These are phyloP conservation scores for Dalbergia cultrata DNA, from an alignment of 306 rosid species.

Conservation along the genomic window DNA sequence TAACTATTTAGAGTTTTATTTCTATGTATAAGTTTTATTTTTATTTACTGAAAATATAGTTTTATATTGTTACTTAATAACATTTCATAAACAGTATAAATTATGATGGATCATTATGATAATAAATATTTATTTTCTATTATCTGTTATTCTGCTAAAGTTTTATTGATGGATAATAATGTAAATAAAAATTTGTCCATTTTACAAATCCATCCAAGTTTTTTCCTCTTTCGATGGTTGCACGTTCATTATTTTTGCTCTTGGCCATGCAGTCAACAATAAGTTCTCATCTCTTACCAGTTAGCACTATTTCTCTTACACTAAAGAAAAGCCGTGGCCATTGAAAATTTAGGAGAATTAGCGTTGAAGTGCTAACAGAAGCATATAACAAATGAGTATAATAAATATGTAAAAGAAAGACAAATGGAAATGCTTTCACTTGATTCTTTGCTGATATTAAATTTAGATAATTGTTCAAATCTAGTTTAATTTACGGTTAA, in stretches of 20 bases:
- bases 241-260: neutral
- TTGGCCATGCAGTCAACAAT: neutral
- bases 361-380: neutral
- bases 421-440: slow-evolving; percentile 8
- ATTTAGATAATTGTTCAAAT: slow-evolving; percentile 27
- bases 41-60: no score
- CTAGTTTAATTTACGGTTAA: slow-evolving; percentile 43
- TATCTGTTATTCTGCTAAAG: no score
- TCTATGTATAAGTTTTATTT: no score
- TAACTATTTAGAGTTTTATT: no score
- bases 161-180: no score
- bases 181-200: neutral
- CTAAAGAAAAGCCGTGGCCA: neutral
- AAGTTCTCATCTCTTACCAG: neutral
- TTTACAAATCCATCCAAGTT: neutral
- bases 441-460: neutral
- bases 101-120: no score
- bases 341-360: slow-evolving; percentile 14
- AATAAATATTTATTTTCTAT: no score
- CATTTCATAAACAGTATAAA: no score
- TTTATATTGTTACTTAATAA: no score
- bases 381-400: neutral
- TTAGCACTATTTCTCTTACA: neutral
- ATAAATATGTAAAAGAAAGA: slow-evolving; percentile 1
- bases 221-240: neutral